Percentiles rank a stretch among this genome's conserved stretches.
Conservation (phyloP, 129 eudicot species). For the Logfia minima region DNA sequence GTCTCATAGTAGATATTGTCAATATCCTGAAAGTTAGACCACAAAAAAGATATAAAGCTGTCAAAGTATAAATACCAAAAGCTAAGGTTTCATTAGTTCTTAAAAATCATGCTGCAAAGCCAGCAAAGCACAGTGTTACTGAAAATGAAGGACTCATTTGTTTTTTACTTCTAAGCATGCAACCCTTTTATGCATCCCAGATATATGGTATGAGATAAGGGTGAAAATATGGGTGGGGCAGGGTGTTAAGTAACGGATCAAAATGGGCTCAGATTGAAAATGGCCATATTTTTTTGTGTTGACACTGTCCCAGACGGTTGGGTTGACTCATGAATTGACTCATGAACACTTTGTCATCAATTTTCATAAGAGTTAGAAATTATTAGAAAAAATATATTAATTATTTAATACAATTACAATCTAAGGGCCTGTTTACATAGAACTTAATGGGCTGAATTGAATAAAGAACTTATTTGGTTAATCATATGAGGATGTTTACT, state of each 20-base stretch:
- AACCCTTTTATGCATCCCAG: background rate
- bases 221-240: background rate
- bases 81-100: background rate
- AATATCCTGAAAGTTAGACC: constrained; percentile 53
- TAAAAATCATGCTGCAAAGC: background rate
- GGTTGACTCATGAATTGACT: too few relatives aligned
- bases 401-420: too few relatives aligned
- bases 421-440: too few relatives aligned
- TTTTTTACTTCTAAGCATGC: background rate
- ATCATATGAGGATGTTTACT: too few relatives aligned
- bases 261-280: too few relatives aligned
- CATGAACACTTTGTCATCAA: too few relatives aligned
- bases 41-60: background rate
- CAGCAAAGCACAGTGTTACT: background rate
- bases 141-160: background rate
- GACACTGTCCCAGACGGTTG: too few relatives aligned
- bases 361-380: too few relatives aligned
- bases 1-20: constrained; percentile 85
- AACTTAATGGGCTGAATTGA: too few relatives aligned
- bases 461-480: too few relatives aligned
- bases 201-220: background rate
- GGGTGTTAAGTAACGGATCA: background rate
- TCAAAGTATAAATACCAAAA: constrained; percentile 20
- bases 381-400: too few relatives aligned
- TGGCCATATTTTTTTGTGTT: too few relatives aligned